Percentiles rank a stretch among this genome's conserved stretches.
Evolutionary conservation across 768 basidiomycete genomes (phyloP).

Genomic region (Pulveroboletus sp.): DNA sequence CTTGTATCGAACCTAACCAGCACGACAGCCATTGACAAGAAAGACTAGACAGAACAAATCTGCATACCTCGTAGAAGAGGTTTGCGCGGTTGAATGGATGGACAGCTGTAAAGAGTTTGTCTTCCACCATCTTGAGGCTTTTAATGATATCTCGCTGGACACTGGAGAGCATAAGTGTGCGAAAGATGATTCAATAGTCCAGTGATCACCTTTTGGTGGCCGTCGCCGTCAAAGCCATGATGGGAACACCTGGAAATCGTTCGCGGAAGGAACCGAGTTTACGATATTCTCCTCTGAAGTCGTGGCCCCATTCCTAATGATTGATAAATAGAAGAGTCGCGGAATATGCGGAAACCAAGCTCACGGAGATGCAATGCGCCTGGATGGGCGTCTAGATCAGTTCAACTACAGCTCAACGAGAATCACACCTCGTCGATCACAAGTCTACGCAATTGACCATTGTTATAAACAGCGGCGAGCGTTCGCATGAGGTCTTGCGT

Average conservation of each 20-base stretch:
- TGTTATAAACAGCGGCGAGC: slow-evolving; percentile 49
- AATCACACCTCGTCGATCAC: slow-evolving; percentile 74
- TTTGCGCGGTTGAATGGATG: slow-evolving; percentile 83
- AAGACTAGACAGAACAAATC: not conserved
- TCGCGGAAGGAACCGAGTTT: slow-evolving; percentile 68
- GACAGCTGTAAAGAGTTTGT: slow-evolving; percentile 57
- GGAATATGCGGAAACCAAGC: slow-evolving; percentile 6
- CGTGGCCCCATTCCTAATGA: slow-evolving; percentile 80
- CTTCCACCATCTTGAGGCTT: slow-evolving; percentile 57
- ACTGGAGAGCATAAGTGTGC: slow-evolving; percentile 34
- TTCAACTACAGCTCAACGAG: slow-evolving; percentile 1
- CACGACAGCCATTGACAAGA: not conserved
- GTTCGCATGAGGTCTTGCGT: slow-evolving; percentile 50
- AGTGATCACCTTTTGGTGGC: slow-evolving; percentile 60
- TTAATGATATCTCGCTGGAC: slow-evolving; percentile 73
- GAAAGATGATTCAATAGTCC: not conserved
- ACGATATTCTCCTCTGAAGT: slow-evolving; percentile 75
- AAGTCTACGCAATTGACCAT: slow-evolving; percentile 62
- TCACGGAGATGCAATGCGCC: slow-evolving; percentile 84
- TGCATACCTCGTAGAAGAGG: slow-evolving; percentile 73
- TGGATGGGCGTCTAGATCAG: slow-evolving; percentile 23
- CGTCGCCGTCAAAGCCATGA: slow-evolving; percentile 87
- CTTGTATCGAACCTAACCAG: slow-evolving; percentile 58
- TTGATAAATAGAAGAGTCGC: not conserved
- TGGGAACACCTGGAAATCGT: slow-evolving; percentile 65